These are phyloP conservation scores for Salix udensis DNA, from an alignment of 345 rosid genomes.

Conservation along the genomic window DNA sequence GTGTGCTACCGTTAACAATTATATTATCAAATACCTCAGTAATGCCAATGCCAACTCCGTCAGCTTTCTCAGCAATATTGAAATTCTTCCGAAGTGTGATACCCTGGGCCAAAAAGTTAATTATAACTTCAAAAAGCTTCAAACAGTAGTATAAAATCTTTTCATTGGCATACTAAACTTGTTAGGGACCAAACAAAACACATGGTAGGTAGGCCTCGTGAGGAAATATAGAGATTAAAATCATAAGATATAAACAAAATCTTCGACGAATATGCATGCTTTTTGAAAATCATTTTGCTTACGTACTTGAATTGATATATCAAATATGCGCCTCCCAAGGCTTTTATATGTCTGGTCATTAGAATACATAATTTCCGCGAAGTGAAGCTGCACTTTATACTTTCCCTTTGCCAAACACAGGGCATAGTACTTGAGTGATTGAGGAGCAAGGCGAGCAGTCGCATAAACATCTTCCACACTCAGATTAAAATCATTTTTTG, in stretches of 20 bases:
- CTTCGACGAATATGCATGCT: neutral
- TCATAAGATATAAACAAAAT: neutral
- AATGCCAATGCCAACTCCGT: slow-evolving; percentile 55
- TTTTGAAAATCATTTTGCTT: slow-evolving; percentile 11
- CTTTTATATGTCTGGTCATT: slow-evolving; percentile 48
- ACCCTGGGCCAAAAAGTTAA: slow-evolving; percentile 42
- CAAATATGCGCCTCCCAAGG: slow-evolving; percentile 65
- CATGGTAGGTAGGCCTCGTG: neutral
- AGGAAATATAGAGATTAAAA: no score
- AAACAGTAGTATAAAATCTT: no score
- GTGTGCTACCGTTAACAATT: slow-evolving; percentile 50
- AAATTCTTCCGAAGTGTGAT: slow-evolving; percentile 44
- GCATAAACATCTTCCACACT: slow-evolving; percentile 36
- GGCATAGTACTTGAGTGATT: slow-evolving; percentile 76
- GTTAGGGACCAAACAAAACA: neutral
- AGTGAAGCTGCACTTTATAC: slow-evolving; percentile 68
- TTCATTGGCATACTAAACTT: neutral
- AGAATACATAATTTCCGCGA: slow-evolving; percentile 79
- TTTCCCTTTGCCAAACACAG: slow-evolving; percentile 54
- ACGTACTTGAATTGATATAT: slow-evolving; percentile 79
- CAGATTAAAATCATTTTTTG: slow-evolving; percentile 28
- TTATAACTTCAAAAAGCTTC: no score
- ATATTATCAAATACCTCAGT: slow-evolving; percentile 27
- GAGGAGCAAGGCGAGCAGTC: slow-evolving; percentile 67
- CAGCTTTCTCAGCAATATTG: slow-evolving; percentile 64